Evolutionary conservation across 2,329 filamentous ascomycete species (phyloP).

Genomic region (Colletotrichum sp.): DNA sequence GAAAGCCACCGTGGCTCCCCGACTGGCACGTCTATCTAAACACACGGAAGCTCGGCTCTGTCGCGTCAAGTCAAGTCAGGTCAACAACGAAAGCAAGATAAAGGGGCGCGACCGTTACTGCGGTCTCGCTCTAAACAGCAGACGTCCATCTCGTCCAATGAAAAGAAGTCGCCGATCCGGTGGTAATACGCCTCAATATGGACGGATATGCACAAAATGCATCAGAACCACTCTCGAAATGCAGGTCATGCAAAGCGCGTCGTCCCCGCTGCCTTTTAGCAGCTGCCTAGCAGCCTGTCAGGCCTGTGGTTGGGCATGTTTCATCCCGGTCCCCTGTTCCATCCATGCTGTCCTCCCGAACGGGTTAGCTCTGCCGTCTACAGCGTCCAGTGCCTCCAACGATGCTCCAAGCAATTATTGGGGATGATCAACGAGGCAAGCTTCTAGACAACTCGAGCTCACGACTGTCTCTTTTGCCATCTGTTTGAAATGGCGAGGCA

Average conservation of each 20-base stretch:
- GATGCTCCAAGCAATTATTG: background rate
- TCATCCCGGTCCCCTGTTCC: constrained; percentile 7
- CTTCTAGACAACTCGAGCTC: background rate
- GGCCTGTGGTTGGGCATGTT: constrained; percentile 3
- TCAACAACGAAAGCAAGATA: background rate
- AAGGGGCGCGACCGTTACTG: background rate
- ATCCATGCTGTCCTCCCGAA: background rate
- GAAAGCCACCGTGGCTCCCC: background rate
- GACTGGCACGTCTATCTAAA: background rate
- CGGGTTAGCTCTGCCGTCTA: constrained; percentile 2
- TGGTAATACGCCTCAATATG: constrained; percentile 3
- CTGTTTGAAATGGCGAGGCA: background rate
- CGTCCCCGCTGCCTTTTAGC: background rate
- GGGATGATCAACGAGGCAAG: background rate
- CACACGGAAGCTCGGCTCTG: background rate
- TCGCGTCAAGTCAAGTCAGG: background rate
- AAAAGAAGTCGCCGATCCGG: background rate
- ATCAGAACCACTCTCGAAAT: background rate
- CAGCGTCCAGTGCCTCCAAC: background rate
- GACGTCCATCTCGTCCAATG: background rate
- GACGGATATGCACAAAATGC: background rate
- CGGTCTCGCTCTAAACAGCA: background rate
- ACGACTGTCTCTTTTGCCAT: background rate
- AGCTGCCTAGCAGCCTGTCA: background rate
- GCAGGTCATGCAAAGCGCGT: constrained; percentile 15